A percentile compares a stretch with the other conserved stretches of the same genome.
phyloP scores from a whole-genome alignment of 768 basidiomycete species.

The Collybiopsis luxurians region DNA sequence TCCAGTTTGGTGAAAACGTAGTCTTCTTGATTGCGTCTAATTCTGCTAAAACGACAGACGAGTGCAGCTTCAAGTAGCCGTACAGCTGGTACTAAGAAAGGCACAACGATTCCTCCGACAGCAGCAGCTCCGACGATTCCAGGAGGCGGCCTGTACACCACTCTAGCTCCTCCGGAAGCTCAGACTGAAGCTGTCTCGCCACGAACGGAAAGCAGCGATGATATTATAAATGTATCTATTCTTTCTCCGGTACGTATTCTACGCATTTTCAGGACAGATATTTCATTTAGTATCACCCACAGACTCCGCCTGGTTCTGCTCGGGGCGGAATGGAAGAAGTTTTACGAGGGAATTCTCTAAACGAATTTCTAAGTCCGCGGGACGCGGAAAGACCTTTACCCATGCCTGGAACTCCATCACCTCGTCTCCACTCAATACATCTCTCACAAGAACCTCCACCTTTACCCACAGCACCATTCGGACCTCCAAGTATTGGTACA shows the following conservation, averaged over 20 bases:
- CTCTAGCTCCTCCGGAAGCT: background rate
- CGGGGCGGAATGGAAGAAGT: background rate
- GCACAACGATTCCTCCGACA: background rate
- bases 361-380: conserved; percentile 4
- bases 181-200: background rate
- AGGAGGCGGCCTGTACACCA: conserved; percentile 1
- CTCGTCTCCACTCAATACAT: background rate
- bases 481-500: conserved; percentile 2
- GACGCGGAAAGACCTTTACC: conserved; percentile 5
- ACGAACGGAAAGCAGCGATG: conserved; percentile 4
- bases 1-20: too few species aligned
- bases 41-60: background rate
- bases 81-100: background rate
- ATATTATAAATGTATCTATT: background rate
- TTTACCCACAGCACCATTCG: conserved; percentile 5
- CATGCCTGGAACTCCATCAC: conserved; percentile 4
- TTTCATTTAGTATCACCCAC: background rate
- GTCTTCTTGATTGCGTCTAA: too few species aligned
- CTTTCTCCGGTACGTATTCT: conserved; percentile 1
- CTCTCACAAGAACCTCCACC: background rate
- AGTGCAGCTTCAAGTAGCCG: conserved; percentile 6
- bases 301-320: conserved; percentile 6
- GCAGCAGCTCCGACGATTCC: background rate
- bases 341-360: background rate
- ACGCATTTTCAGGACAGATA: background rate